Conservation (phyloP, 495 filamentous ascomycete species). For the Bacidia gigantensis region DNA sequence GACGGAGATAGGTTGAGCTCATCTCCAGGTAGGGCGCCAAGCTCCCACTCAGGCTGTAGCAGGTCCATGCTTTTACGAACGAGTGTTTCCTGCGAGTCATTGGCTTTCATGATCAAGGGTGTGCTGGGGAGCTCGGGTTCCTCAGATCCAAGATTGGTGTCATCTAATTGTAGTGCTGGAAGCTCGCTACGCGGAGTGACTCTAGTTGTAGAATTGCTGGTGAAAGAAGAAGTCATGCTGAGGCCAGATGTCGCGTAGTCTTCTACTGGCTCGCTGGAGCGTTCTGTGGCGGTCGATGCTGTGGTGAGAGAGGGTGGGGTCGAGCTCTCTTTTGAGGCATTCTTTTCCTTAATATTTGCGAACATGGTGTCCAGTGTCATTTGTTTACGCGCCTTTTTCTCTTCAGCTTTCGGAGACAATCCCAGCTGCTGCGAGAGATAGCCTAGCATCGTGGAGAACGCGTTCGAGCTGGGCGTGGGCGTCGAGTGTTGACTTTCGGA, state of each 20-base stretch:
- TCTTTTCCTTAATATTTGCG: constrained; percentile 6
- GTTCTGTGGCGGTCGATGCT: constrained; percentile 25
- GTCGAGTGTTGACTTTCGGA: neutral
- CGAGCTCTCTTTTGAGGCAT: constrained; percentile 2
- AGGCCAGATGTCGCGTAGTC: neutral
- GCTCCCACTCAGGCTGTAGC: constrained; percentile 30
- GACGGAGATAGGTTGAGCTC: constrained; percentile 25
- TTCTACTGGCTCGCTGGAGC: constrained; percentile 21
- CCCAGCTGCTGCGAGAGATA: neutral
- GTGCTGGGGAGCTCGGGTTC: constrained; percentile 4
- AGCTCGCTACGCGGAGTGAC: neutral
- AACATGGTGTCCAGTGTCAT: constrained; percentile 13
- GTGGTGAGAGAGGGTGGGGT: constrained; percentile 24
- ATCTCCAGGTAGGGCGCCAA: constrained; percentile 23
- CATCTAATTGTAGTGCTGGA: neutral
- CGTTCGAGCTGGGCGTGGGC: neutral
- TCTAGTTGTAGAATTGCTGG: neutral
- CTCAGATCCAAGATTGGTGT: neutral
- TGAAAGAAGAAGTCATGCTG: neutral
- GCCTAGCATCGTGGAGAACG: constrained; percentile 9
- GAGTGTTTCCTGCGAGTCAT: constrained; percentile 26
- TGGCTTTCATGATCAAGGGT: constrained; percentile 24
- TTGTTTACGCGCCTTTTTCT: constrained; percentile 18
- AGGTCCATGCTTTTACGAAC: constrained; percentile 33
- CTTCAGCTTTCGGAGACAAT: neutral